Evolutionary conservation across 2,329 filamentous ascomycete genomes (phyloP).

Genomic region (Colletotrichum agaves): DNA sequence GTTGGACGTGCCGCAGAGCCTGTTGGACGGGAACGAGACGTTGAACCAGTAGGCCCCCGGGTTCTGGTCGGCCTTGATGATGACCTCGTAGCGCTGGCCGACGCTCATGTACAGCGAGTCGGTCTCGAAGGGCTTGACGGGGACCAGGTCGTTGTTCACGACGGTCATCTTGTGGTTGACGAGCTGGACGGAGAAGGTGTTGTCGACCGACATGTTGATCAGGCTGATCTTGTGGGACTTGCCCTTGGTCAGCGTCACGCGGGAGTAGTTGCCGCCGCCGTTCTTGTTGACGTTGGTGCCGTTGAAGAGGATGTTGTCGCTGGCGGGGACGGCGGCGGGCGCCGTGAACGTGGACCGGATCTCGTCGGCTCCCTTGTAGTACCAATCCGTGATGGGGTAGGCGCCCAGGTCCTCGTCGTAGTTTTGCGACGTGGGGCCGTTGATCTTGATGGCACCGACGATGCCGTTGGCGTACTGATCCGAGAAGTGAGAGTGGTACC

Average conservation of each 20-base stretch:
- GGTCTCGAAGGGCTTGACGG: conserved; percentile 70
- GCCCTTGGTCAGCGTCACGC: conserved; percentile 61
- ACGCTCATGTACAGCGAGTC: conserved; percentile 71
- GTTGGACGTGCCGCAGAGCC: conserved; percentile 47
- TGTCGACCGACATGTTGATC: conserved; percentile 66
- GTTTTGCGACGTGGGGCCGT: conserved; percentile 53
- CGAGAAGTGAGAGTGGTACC: conserved; percentile 63
- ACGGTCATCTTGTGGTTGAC: conserved; percentile 71
- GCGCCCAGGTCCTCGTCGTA: conserved; percentile 72
- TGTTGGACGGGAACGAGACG: conserved; percentile 46
- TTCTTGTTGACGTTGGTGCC: conserved; percentile 51
- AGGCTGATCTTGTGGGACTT: conserved; percentile 69
- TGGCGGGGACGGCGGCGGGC: conserved; percentile 36
- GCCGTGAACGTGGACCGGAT: conserved; percentile 40
- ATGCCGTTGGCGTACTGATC: conserved; percentile 64
- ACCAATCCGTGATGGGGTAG: conserved; percentile 65
- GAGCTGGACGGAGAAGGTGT: conserved; percentile 65
- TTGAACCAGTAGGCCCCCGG: conserved; percentile 48
- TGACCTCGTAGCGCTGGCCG: conserved; percentile 58
- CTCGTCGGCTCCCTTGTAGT: conserved; percentile 51
- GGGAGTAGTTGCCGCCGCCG: conserved; percentile 48
- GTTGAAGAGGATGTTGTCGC: conserved; percentile 56
- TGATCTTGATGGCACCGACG: conserved; percentile 60
- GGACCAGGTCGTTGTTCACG: conserved; percentile 73
- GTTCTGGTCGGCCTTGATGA: conserved; percentile 49